Conservation (phyloP, 2,329 filamentous ascomycete species). For the Penicillium decumbens region DNA sequence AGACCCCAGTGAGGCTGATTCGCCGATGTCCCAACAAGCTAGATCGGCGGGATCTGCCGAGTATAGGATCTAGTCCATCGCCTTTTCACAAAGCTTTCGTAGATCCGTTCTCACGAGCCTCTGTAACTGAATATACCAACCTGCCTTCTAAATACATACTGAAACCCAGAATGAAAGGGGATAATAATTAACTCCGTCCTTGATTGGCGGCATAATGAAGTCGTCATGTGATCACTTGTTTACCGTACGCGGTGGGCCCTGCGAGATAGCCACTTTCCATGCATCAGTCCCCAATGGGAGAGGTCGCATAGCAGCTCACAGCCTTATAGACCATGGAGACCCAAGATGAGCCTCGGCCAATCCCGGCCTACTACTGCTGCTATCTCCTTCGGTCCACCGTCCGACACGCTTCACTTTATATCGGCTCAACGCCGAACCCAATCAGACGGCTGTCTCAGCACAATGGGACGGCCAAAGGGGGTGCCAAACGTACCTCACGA, state of each 20-base stretch:
- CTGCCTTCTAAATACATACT: background rate
- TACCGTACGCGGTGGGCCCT: background rate
- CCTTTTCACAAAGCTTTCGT: background rate
- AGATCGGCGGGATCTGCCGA: conserved; percentile 11
- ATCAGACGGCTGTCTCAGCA: conserved; percentile 81
- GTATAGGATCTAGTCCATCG: background rate
- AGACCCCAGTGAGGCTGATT: background rate
- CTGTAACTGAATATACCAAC: background rate
- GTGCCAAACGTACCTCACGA: conserved; percentile 70
- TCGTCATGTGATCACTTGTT: conserved; percentile 5
- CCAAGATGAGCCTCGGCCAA: conserved; percentile 49
- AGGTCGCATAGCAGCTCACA: background rate
- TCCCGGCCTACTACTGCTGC: conserved; percentile 88
- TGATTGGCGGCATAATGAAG: background rate
- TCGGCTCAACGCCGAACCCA: conserved; percentile 88
- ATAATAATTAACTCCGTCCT: background rate
- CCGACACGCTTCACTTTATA: conserved; percentile 66
- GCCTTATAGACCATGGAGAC: conserved; percentile 17
- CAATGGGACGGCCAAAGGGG: conserved; percentile 78
- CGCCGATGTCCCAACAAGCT: conserved; percentile 9
- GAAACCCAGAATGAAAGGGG: background rate
- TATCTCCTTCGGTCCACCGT: conserved; percentile 85
- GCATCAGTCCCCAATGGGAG: background rate
- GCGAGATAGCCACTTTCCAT: background rate
- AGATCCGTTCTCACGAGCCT: background rate